Evolutionary conservation across 2,329 filamentous ascomycete species (phyloP), one percentile per base, ranked within the genome.

Genomic region (Canariomyces notabilis): DNA sequence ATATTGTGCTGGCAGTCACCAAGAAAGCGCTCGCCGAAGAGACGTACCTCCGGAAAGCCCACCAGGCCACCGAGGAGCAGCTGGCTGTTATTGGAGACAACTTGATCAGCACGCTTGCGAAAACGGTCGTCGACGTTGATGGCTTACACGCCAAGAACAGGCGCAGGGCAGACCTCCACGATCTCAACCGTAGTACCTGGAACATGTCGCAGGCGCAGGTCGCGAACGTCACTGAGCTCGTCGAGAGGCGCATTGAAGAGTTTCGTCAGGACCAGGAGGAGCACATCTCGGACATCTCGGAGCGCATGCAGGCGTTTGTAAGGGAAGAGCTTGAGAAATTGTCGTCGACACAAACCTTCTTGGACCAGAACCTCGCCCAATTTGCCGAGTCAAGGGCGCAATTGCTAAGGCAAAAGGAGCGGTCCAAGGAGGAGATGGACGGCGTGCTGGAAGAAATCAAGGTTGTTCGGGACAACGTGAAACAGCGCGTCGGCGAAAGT

Each of bases 361-460:
- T 95, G 2, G 74, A 85, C 43, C 74, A 82, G 37, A 86, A 90
- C 59, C 74, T 85, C 7, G 68, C 75, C 6, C 74, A 75, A 0
- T 89, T 95, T 57, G 74, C 80, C 32, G 71, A 75, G 15, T 87
- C 85, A 0, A 82, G 84, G 63, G 71, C 74, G 41, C 79, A 85
- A 55, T 76, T 94, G 14, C 75, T 85, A 20, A 72, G 78, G 34
- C 82, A 86, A 58, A 85, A 82, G 46, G 72, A 76, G 19, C 73
- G 76, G 51, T 85, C 89, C 2, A 87, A 85, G 59, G 82, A 90
- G 38, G 85, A 90, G 46, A 89, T 96, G 87, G 90, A 96, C 58
- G 73, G 79, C n/a, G 84, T 95, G 2, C 74, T 98, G 8, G 87
- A 93, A 59, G 91, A 95, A 62, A 95, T 97, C 63, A 90, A 90